A percentile compares a stretch with the other conserved stretches of the same genome.
Conservation (phyloP, 345 rosid species). For the Citrus reticulata region DNA sequence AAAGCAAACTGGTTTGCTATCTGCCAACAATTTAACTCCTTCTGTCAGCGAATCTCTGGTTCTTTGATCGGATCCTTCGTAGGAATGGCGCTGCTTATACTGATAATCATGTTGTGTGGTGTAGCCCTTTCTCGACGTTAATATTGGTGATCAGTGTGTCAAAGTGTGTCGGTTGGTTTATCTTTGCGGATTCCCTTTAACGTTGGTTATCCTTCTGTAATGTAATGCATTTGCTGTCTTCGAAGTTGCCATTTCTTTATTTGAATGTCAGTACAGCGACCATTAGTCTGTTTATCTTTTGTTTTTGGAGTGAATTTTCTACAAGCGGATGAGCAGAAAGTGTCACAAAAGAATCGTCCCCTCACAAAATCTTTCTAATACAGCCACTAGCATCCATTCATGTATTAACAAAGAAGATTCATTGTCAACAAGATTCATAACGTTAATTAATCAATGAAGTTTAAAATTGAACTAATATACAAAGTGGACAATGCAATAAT, state of each 20-base stretch:
- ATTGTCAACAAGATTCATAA: not conserved
- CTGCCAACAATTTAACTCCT: slow-evolving; percentile 74
- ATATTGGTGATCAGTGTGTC: slow-evolving; percentile 2
- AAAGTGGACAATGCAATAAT: not conserved
- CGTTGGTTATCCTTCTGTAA: not conserved
- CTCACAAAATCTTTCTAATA: too few species aligned
- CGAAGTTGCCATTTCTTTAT: not conserved
- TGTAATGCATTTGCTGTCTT: not conserved
- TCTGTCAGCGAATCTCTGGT: slow-evolving; percentile 73
- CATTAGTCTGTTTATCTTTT: too few species aligned
- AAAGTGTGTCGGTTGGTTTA: not conserved
- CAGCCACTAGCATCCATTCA: not conserved
- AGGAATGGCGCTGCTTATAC: slow-evolving; percentile 34
- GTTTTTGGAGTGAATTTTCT: not conserved
- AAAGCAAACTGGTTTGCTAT: slow-evolving; percentile 70
- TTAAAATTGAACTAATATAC: not conserved
- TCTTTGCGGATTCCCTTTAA: slow-evolving; percentile 6
- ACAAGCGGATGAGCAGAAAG: not conserved
- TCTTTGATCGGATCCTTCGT: slow-evolving; percentile 70
- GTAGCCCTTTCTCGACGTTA: slow-evolving; percentile 51
- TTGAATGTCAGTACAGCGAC: not conserved
- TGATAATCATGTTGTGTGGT: slow-evolving; percentile 46
- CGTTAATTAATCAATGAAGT: not conserved
- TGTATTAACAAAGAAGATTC: not conserved
- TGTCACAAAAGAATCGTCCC: not conserved